These are phyloP conservation scores for Trichothecium sympodiale DNA, from an alignment of 2,329 filamentous ascomycete species.

Conservation along the genomic window DNA sequence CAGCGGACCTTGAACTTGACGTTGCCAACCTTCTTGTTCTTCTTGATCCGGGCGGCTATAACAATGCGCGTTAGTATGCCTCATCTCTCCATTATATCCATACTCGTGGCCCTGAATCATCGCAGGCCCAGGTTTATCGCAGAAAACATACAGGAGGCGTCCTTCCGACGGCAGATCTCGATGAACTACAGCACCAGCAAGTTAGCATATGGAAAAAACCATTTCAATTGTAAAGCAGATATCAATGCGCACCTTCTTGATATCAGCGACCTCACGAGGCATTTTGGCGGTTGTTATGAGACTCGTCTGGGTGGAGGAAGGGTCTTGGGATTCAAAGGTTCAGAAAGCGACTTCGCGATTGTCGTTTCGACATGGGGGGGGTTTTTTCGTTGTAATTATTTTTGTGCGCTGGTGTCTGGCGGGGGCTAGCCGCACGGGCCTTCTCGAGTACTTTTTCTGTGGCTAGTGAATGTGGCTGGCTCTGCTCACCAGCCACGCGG, in stretches of 20 bases:
- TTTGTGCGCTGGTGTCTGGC: slow-evolving; percentile 16
- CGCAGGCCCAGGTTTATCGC: background rate
- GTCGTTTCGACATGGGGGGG: slow-evolving; percentile 6
- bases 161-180: slow-evolving; percentile 99
- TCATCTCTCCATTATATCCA: slow-evolving; percentile 1
- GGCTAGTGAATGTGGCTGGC: slow-evolving; percentile 3
- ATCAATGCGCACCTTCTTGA: slow-evolving; percentile 59
- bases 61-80: slow-evolving; percentile 16
- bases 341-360: slow-evolving; percentile 2
- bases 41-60: slow-evolving; percentile 85
- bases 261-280: slow-evolving; percentile 96
- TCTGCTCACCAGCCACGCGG: no score
- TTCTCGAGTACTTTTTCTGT: background rate
- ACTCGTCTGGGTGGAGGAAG: slow-evolving; percentile 9
- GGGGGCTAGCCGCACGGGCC: slow-evolving; percentile 13
- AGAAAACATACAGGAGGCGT: slow-evolving; percentile 88
- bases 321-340: slow-evolving; percentile 8
- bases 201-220: slow-evolving; percentile 9
- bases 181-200: slow-evolving; percentile 61
- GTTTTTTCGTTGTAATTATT: slow-evolving; percentile 13
- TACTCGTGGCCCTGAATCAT: background rate
- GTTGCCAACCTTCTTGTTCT: slow-evolving; percentile 79
- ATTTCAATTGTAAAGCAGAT: slow-evolving; percentile 2
- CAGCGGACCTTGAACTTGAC: slow-evolving; percentile 99
- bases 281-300: slow-evolving; percentile 57